Evolutionary conservation across 75 land plant species (phyloP).

Genomic region (Isoetes taiwanensis): DNA sequence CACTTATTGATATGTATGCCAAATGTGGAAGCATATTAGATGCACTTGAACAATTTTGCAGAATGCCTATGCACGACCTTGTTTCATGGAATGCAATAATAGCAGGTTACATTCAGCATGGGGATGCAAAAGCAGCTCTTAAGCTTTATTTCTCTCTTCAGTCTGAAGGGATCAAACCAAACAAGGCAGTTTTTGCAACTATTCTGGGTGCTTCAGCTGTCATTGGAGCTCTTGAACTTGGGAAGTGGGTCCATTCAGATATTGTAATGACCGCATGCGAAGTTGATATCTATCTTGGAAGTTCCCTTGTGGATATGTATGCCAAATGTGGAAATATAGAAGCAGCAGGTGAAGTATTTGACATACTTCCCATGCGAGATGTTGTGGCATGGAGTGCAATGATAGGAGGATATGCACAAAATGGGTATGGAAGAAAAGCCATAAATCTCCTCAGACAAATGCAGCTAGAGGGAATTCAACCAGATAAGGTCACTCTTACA

Average conservation of each 20-base stretch:
- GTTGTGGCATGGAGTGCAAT: conserved; percentile 9
- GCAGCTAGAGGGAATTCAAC: background rate
- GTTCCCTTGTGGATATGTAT: too few species aligned
- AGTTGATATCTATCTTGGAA: too few species aligned
- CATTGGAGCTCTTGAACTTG: conserved; percentile 1
- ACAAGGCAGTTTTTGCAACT: conserved; percentile 16
- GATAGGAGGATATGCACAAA: conserved; percentile 10
- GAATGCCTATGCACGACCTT: too few species aligned
- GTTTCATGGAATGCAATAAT: conserved; percentile 36
- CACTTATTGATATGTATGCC: too few species aligned
- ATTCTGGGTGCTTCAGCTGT: conserved; percentile 12
- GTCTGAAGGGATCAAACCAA: conserved; percentile 1
- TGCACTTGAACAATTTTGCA: too few species aligned
- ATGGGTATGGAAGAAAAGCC: background rate
- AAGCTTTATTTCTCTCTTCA: conserved; percentile 13
- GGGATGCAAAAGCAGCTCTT: conserved; percentile 16
- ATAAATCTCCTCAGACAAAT: conserved; percentile 1
- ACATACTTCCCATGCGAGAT: background rate
- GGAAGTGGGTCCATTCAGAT: background rate
- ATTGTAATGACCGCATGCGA: background rate
- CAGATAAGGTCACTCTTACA: background rate
- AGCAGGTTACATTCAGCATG: conserved; percentile 15
- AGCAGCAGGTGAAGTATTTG: background rate
- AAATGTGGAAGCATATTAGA: too few species aligned
- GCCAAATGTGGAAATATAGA: conserved; percentile 8